Evolutionary conservation across 208 protist genomes (phyloP).

Genomic region (Trypanosoma congolense): DNA sequence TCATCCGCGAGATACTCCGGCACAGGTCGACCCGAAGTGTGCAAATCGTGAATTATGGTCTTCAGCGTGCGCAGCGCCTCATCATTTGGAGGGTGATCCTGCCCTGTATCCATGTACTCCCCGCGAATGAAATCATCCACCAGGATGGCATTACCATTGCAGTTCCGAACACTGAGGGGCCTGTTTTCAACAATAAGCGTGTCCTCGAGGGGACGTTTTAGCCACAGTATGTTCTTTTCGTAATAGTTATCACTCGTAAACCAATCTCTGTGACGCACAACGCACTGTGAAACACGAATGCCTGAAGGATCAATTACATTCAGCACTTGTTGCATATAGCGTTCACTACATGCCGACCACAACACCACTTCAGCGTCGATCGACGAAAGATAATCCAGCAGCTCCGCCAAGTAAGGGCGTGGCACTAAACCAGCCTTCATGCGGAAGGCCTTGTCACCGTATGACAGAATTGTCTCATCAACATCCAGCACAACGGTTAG

Average conservation of each 20-base stretch:
- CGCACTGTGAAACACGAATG: constrained; percentile 71
- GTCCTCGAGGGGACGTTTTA: constrained; percentile 74
- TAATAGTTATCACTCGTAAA: constrained; percentile 84
- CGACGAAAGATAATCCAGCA: constrained; percentile 79
- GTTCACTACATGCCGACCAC: constrained; percentile 79
- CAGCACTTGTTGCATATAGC: constrained; percentile 86
- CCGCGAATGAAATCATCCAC: constrained; percentile 87
- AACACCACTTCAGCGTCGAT: constrained; percentile 89
- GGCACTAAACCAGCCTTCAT: constrained; percentile 77
- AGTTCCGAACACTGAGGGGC: constrained; percentile 72
- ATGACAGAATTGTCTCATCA: constrained; percentile 89
- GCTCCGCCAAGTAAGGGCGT: constrained; percentile 76
- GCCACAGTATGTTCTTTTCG: constrained; percentile 84
- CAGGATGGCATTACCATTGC: constrained; percentile 84
- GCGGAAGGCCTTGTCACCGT: constrained; percentile 87
- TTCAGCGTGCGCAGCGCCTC: constrained; percentile 65
- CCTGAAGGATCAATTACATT: constrained; percentile 76
- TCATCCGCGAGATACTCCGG: constrained; percentile 66
- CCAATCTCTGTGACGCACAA: constrained; percentile 65
- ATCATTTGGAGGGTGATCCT: constrained; percentile 79
- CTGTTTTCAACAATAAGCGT: constrained; percentile 86
- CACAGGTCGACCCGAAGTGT: constrained; percentile 55
- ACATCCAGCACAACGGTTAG: constrained; percentile 84
- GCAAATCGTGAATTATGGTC: constrained; percentile 68
- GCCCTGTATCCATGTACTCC: constrained; percentile 87